phyloP scores from a whole-genome alignment of 2,329 filamentous ascomycete species.

The Diaporthe velutina region DNA sequence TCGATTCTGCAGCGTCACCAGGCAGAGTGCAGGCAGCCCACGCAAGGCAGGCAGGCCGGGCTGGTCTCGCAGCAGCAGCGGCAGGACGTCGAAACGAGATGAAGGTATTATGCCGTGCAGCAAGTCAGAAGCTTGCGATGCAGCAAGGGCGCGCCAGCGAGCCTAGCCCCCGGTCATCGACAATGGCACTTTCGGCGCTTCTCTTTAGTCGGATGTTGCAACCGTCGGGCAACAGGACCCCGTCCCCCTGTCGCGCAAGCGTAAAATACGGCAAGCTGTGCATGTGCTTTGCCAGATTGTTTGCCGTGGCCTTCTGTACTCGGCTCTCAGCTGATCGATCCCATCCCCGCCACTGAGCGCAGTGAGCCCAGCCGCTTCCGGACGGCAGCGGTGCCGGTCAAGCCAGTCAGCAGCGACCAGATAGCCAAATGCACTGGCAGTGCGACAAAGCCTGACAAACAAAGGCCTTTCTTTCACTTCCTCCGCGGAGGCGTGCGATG shows the following conservation, averaged over 20 bases:
- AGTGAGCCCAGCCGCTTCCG: conserved; percentile 20
- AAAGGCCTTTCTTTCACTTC: not conserved
- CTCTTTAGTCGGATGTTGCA: conserved; percentile 27
- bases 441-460: conserved; percentile 7
- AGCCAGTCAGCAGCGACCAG: not conserved
- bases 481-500: not conserved
- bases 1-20: not conserved
- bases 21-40: not conserved
- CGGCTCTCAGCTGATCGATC: conserved; percentile 22
- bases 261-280: conserved; percentile 24
- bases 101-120: not conserved
- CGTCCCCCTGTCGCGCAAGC: conserved; percentile 2
- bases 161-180: conserved; percentile 15
- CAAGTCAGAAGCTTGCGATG: conserved; percentile 26
- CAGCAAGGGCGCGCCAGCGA: not conserved
- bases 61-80: not conserved
- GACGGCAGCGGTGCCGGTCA: not conserved
- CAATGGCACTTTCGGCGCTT: conserved; percentile 23
- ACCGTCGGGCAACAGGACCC: conserved; percentile 11
- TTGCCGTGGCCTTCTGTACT: conserved; percentile 5
- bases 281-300: conserved; percentile 26
- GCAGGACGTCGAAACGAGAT: conserved; percentile 2
- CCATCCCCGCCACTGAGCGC: not conserved
- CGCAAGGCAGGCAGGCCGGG: not conserved
- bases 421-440: not conserved